Conservation (phyloP, 768 basidiomycete genomes). For the Exsudoporus frostii region DNA sequence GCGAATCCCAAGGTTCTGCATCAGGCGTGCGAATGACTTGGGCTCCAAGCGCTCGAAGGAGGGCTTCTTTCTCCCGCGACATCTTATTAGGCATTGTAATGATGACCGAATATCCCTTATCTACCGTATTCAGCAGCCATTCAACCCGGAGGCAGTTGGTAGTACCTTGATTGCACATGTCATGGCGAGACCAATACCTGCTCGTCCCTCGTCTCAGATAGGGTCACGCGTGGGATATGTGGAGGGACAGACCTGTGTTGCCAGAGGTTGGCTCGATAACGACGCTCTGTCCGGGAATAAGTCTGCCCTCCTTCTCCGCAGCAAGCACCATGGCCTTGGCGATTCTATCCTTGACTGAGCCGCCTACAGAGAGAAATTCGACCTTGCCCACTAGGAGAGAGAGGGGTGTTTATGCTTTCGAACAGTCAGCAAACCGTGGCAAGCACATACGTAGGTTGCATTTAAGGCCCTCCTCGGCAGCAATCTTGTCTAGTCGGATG, state of each 20-base stretch:
- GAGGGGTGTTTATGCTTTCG: neutral
- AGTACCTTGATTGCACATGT: conserved; percentile 90
- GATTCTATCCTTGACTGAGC: conserved; percentile 94
- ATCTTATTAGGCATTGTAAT: conserved; percentile 94
- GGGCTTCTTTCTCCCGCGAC: conserved; percentile 93
- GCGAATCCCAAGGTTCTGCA: conserved; percentile 83
- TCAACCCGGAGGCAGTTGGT: conserved; percentile 7
- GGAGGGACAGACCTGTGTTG: conserved; percentile 72
- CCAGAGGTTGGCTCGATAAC: conserved; percentile 96
- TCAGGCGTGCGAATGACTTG: conserved; percentile 94
- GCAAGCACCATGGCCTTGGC: conserved; percentile 95
- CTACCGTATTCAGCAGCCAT: conserved; percentile 69
- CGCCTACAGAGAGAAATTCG: conserved; percentile 88
- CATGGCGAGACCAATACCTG: conserved; percentile 92
- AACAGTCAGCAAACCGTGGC: neutral
- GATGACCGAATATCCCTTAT: conserved; percentile 89
- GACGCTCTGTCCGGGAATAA: conserved; percentile 84
- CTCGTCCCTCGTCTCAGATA: neutral
- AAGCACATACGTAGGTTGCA: conserved; percentile 80
- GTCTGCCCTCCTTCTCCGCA: conserved; percentile 84
- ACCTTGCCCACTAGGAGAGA: conserved; percentile 72
- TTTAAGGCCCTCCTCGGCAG: conserved; percentile 66
- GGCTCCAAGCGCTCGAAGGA: conserved; percentile 88
- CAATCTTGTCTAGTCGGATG: conserved; percentile 79
- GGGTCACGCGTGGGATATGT: neutral